Evolutionary conservation across 1,284 basidiomycete genomes (phyloP).

Genomic region (Leucoagaricus sp.): DNA sequence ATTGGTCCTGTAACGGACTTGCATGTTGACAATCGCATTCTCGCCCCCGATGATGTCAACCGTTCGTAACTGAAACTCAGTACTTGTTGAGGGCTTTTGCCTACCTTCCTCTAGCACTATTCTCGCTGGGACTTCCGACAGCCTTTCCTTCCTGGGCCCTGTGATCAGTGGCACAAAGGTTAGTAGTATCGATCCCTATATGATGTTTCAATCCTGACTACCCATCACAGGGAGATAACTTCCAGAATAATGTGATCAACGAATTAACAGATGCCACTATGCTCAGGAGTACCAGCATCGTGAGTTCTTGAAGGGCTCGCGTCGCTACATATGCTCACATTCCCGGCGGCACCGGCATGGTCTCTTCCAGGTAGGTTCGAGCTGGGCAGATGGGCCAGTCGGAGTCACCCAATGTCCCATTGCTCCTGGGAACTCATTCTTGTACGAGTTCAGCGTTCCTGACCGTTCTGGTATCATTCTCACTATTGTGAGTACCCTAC

Average conservation of each 20-base stretch:
- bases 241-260: constrained; percentile 34
- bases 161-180: constrained; percentile 34
- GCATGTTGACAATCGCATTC: constrained; percentile 14
- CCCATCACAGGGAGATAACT: constrained; percentile 25
- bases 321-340: constrained; percentile 14
- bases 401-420: constrained; percentile 31
- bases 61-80: constrained; percentile 16
- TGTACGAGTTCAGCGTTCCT: constrained; percentile 21
- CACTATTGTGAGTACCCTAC: constrained; percentile 22
- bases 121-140: constrained; percentile 23
- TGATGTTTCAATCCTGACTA: too few species aligned
- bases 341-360: constrained; percentile 31
- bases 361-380: constrained; percentile 29
- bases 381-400: constrained; percentile 32
- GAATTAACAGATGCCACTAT: constrained; percentile 31
- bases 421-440: constrained; percentile 24
- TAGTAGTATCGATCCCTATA: too few species aligned
- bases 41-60: constrained; percentile 21
- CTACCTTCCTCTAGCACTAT: constrained; percentile 21
- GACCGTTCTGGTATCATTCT: constrained; percentile 33
- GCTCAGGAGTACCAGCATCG: constrained; percentile 32
- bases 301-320: too few species aligned
- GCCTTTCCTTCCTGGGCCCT: constrained; percentile 34
- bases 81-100: neutral
- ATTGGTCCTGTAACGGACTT: constrained; percentile 10